Evolutionary conservation across 1,139 yeast genomes (phyloP), one percentile per base, ranked within the genome.

Genomic region (Suhomyces bokatorum): DNA sequence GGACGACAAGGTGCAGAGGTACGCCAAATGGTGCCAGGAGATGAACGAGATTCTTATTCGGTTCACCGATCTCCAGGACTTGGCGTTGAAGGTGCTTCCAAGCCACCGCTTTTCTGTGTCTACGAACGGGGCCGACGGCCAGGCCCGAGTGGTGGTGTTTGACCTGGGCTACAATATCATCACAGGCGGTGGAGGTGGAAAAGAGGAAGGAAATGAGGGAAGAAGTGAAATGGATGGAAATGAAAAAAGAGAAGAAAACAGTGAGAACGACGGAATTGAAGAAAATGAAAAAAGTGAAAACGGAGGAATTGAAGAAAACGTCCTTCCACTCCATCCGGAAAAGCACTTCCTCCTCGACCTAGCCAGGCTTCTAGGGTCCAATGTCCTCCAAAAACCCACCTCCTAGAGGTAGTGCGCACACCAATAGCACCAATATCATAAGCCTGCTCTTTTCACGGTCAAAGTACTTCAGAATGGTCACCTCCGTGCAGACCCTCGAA

Each of bases 21-120:
- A 49, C 35, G 70, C 69, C 20, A 62, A 62, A 43, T 67, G 70
- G 72, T 55, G 65, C 31, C 58, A 59, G 38, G 64, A 62, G 33
- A 57, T 65, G 57, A 66, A 60, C 39, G 63, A 59, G 14, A 52
- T 67, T 4, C 48, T 69, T 40, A 43, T 55, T 17, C 50, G 50
- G 14, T 60, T 64, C 43, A 49, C 58, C 3, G 43, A 46, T 12
- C 35, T 58, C 16, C 44, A 44, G 17, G 46, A 52, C 13, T 46
- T 59, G 16, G 39, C 13, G 9, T 43, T 4, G 16, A 35, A 20
- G 14, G 17, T 6, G 24, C 35, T 4, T 7, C 8, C 8, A 34
- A 35, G 3, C 20, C 15, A 8, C 28, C 15, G 12, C 26, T 14
- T 24, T 26, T 42, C 15, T 26, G 24, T n/a, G 30, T n/a, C 20